phyloP scores from a whole-genome alignment of 1,284 basidiomycete genomes.

The Polyporus tsugae region DNA sequence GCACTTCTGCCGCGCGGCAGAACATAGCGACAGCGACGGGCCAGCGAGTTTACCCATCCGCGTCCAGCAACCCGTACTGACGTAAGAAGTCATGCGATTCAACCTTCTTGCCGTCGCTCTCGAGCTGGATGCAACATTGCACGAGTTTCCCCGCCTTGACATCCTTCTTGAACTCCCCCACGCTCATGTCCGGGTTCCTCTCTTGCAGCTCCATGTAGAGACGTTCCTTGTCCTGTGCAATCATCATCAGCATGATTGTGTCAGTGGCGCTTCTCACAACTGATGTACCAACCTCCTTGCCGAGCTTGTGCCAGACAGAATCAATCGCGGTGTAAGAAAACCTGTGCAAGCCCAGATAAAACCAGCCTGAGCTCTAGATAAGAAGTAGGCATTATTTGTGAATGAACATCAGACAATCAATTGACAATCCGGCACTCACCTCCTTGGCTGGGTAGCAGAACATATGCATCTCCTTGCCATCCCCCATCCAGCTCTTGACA shows the following conservation, averaged over 20 bases:
- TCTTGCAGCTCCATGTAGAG: conserved; percentile 27
- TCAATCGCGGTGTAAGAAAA: conserved; percentile 27
- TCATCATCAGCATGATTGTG: conserved; percentile 3
- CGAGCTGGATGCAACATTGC: conserved; percentile 40
- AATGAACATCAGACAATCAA: neutral
- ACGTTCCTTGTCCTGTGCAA: conserved; percentile 29
- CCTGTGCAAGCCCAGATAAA: conserved; percentile 38
- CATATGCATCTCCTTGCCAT: conserved; percentile 47
- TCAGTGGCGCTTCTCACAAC: neutral
- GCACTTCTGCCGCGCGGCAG: neutral
- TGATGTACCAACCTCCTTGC: conserved; percentile 24
- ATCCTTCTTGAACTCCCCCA: conserved; percentile 26
- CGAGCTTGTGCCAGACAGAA: conserved; percentile 36
- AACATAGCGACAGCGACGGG: neutral
- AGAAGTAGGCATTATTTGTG: neutral
- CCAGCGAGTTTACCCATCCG: conserved; percentile 11
- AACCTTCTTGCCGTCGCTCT: conserved; percentile 23
- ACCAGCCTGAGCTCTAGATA: conserved; percentile 33
- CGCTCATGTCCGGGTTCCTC: conserved; percentile 25
- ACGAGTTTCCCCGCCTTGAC: conserved; percentile 34
- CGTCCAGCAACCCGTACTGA: conserved; percentile 21
- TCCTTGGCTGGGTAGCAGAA: conserved; percentile 42
- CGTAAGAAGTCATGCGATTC: conserved; percentile 31
- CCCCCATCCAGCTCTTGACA: conserved; percentile 40
- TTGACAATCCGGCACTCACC: conserved; percentile 7